Conservation (phyloP, 257 asterid genomes). For the Ilex asprella region DNA sequence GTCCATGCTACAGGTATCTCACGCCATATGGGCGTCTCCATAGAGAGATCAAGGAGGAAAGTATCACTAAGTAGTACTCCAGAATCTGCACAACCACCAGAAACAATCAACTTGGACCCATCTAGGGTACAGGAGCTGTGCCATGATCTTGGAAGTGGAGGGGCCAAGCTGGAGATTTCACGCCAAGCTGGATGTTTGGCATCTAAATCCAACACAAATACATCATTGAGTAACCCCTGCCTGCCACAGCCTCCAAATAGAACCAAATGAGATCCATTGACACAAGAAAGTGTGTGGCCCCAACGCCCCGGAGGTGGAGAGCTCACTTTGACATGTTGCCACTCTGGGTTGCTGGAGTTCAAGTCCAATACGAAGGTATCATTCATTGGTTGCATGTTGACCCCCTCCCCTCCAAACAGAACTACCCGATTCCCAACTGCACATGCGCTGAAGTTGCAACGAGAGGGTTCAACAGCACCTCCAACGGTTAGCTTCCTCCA, state of each 20-base stretch:
- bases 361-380: constrained; percentile 87
- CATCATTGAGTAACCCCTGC: constrained; percentile 90
- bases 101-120: constrained; percentile 85
- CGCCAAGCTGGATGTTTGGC: constrained; percentile 88
- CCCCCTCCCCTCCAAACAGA: constrained; percentile 96
- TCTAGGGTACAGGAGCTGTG: constrained; percentile 96
- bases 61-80: constrained; percentile 86
- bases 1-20: constrained; percentile 90
- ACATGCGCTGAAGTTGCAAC: constrained; percentile 95
- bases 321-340: constrained; percentile 78
- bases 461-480: constrained; percentile 88
- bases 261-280: constrained; percentile 80
- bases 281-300: constrained; percentile 97
- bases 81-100: constrained; percentile 93
- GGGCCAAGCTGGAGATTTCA: constrained; percentile 86
- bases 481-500: constrained; percentile 86
- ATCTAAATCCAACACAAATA: constrained; percentile 81
- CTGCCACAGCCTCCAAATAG: constrained; percentile 93
- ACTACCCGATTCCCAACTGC: constrained; percentile 91
- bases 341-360: constrained; percentile 69
- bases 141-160: constrained; percentile 97
- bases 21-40: constrained; percentile 77
- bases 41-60: constrained; percentile 75
- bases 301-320: constrained; percentile 94
- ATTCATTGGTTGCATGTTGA: constrained; percentile 93